phyloP scores from a whole-genome alignment of 1,139 yeast genomes.

The Kodamaea sp. region DNA sequence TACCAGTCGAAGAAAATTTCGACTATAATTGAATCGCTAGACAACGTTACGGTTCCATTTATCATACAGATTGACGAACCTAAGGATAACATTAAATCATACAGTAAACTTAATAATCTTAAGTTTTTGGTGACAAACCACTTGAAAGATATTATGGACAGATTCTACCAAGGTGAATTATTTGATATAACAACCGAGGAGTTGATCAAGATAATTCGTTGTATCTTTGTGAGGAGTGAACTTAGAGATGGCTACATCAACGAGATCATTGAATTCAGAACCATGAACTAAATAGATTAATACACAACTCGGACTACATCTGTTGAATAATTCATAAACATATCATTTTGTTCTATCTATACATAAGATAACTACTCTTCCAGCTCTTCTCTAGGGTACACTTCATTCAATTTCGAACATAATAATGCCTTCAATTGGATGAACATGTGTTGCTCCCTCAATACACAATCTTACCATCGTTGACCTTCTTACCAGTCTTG shows the following conservation, averaged over 20 bases:
- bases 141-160: constrained; percentile 66
- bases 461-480: constrained; percentile 60
- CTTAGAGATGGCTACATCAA: constrained; percentile 59
- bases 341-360: too few relatives aligned
- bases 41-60: constrained; percentile 19
- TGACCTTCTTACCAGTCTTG: constrained; percentile 88
- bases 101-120: constrained; percentile 47
- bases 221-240: constrained; percentile 71
- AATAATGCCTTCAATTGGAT: too few relatives aligned
- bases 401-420: too few relatives aligned
- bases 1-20: constrained; percentile 34
- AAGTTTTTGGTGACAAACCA: constrained; percentile 52
- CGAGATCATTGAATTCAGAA: constrained; percentile 56
- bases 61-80: constrained; percentile 15
- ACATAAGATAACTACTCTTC: too few relatives aligned
- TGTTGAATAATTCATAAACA: too few relatives aligned
- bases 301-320: too few relatives aligned
- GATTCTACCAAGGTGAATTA: constrained; percentile 72
- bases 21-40: constrained; percentile 24
- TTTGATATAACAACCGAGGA: constrained; percentile 72
- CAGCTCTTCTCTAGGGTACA: too few relatives aligned
- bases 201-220: constrained; percentile 55
- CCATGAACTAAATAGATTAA: constrained; percentile 11
- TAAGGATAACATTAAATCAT: constrained; percentile 24
- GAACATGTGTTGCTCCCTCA: too few relatives aligned